phyloP scores from a whole-genome alignment of 176 grass and related monocot species.

The Paspalum notatum region DNA sequence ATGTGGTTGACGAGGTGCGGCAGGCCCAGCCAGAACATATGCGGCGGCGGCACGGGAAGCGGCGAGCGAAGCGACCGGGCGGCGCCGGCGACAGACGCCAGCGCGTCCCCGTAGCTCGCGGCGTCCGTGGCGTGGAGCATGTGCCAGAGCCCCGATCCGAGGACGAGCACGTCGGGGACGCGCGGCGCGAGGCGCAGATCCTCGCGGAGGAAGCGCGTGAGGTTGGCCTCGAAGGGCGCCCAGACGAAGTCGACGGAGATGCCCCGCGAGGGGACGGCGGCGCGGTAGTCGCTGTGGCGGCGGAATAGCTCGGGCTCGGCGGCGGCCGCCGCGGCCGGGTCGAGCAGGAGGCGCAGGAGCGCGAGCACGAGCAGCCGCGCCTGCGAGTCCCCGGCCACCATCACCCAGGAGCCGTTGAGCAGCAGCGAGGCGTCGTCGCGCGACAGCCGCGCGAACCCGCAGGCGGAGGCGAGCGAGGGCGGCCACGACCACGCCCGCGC shows the following conservation, averaged over 20 bases:
- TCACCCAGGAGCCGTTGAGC: constrained; percentile 85
- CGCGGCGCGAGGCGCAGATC: constrained; percentile 57
- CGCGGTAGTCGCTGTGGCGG: constrained; percentile 82
- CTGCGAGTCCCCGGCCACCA: constrained; percentile 94
- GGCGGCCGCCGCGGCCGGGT: constrained; percentile 57
- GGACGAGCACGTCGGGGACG: constrained; percentile 74
- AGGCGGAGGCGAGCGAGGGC: constrained; percentile 53
- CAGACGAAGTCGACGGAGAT: constrained; percentile 90
- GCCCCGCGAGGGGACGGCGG: constrained; percentile 50
- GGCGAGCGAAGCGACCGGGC: constrained; percentile 41
- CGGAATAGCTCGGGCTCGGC: constrained; percentile 84
- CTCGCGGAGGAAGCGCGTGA: constrained; percentile 66
- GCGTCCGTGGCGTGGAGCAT: constrained; percentile 80
- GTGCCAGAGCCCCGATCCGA: constrained; percentile 96
- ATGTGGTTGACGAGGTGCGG: constrained; percentile 67
- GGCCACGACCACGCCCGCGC: constrained; percentile 68
- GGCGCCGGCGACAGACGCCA: constrained; percentile 45
- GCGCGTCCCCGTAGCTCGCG: constrained; percentile 46
- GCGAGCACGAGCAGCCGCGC: constrained; percentile 85
- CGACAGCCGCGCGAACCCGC: constrained; percentile 73
- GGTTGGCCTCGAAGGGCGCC: constrained; percentile 85
- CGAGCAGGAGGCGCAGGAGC: constrained; percentile 76
- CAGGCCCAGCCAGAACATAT: constrained; percentile 91
- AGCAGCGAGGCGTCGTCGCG: constrained; percentile 71
- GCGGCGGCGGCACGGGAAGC: constrained; percentile 48